These are phyloP conservation scores for Moricandia arvensis DNA, from an alignment of 345 rosid species.

Conservation along the genomic window DNA sequence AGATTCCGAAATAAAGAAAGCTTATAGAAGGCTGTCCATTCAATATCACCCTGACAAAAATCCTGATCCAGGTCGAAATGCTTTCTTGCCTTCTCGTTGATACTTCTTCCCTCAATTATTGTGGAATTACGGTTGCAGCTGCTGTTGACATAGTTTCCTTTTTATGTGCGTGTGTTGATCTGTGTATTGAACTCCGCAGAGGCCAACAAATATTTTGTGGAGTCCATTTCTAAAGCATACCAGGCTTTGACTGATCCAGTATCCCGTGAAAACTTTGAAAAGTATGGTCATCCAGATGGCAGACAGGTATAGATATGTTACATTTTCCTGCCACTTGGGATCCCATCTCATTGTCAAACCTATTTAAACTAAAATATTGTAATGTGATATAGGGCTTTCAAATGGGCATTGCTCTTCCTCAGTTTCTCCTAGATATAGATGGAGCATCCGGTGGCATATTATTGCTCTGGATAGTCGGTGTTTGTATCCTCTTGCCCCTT, in stretches of 20 bases:
- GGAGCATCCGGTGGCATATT: slow-evolving; percentile 97
- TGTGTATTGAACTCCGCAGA: slow-evolving; percentile 43
- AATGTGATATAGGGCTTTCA: slow-evolving; percentile 77
- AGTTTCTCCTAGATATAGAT: slow-evolving; percentile 84
- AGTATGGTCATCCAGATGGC: slow-evolving; percentile 99
- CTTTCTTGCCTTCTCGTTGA: too few relatives aligned
- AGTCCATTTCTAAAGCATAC: slow-evolving; percentile 91
- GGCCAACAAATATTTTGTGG: slow-evolving; percentile 86
- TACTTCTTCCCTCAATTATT: not conserved
- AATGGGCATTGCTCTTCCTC: slow-evolving; percentile 99
- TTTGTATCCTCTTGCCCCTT: slow-evolving; percentile 94
- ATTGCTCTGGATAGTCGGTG: slow-evolving; percentile 94
- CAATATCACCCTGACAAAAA: slow-evolving; percentile 98
- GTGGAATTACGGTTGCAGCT: slow-evolving; percentile 7
- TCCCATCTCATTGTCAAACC: slow-evolving; percentile 7
- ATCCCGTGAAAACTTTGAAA: slow-evolving; percentile 96
- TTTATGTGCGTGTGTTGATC: not conserved
- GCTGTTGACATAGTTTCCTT: slow-evolving; percentile 5
- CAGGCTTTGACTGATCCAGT: slow-evolving; percentile 92
- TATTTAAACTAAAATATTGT: slow-evolving; percentile 22
- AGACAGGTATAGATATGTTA: slow-evolving; percentile 61
- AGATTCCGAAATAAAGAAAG: slow-evolving; percentile 88
- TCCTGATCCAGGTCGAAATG: slow-evolving; percentile 93
- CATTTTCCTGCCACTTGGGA: too few relatives aligned
- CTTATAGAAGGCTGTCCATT: slow-evolving; percentile 84